Percentiles rank a stretch among this genome's conserved stretches.
Conservation (phyloP, 1,284 basidiomycete species). For the Calocybe gambosa region DNA sequence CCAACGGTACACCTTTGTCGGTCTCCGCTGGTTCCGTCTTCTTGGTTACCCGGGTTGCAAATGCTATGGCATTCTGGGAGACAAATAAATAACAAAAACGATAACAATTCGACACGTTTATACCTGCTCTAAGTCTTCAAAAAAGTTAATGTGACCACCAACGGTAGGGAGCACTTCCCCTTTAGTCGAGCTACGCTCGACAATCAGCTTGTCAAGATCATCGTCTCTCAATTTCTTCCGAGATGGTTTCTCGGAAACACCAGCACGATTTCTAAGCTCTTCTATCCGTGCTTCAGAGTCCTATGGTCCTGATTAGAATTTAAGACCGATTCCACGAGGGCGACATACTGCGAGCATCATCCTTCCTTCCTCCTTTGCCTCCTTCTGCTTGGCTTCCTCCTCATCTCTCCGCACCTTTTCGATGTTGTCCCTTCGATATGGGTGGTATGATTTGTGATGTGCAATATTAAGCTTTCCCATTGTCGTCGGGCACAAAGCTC, state of each 20-base stretch:
- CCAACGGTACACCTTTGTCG: slow-evolving; percentile 67
- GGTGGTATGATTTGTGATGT: slow-evolving; percentile 88
- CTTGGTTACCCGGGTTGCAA: slow-evolving; percentile 40
- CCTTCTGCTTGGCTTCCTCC: slow-evolving; percentile 64
- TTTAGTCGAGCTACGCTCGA: slow-evolving; percentile 24
- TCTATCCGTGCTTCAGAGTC: slow-evolving; percentile 78
- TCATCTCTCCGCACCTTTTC: slow-evolving; percentile 75
- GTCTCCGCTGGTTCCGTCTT: slow-evolving; percentile 43
- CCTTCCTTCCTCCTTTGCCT: slow-evolving; percentile 62
- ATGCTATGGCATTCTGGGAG: slow-evolving; percentile 36
- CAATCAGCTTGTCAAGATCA: slow-evolving; percentile 32
- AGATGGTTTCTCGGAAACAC: slow-evolving; percentile 23
- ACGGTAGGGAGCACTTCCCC: slow-evolving; percentile 38
- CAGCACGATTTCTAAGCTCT: slow-evolving; percentile 55
- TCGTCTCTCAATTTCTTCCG: slow-evolving; percentile 35
- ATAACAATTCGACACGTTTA: slow-evolving; percentile 11
- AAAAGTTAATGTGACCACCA: slow-evolving; percentile 70
- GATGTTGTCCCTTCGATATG: slow-evolving; percentile 79
- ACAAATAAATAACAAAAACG: background rate
- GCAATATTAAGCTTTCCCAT: slow-evolving; percentile 85
- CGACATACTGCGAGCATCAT: slow-evolving; percentile 62
- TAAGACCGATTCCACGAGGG: slow-evolving; percentile 5
- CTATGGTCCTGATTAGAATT: slow-evolving; percentile 28
- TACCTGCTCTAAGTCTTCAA: slow-evolving; percentile 68
- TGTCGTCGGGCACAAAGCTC: slow-evolving; percentile 1